These are phyloP conservation scores for Geotrichum reessii DNA, from an alignment of 1,139 yeast species.

Conservation along the genomic window DNA sequence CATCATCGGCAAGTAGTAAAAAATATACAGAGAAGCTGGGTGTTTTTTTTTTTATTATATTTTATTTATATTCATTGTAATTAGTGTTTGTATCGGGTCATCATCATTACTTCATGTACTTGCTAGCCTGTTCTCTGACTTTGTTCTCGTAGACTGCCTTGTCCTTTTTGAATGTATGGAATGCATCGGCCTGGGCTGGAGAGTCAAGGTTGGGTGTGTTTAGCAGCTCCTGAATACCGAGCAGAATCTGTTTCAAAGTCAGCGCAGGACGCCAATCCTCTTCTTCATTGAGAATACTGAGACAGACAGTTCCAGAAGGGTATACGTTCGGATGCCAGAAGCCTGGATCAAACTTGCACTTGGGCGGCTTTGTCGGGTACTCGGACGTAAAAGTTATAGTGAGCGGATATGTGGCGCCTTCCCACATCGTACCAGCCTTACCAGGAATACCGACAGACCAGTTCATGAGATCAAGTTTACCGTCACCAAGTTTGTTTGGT, in stretches of 20 bases:
- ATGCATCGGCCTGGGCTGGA: conserved; percentile 97
- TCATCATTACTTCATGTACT: conserved; percentile 43
- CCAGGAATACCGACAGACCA: conserved; percentile 99
- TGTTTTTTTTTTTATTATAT: too few relatives aligned
- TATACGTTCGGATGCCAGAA: conserved; percentile 96
- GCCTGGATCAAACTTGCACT: conserved; percentile 77
- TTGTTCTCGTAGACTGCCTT: conserved; percentile 63
- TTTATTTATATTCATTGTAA: not conserved
- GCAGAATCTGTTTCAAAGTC: conserved; percentile 78
- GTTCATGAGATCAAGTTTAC: conserved; percentile 71
- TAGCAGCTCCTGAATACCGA: conserved; percentile 89
- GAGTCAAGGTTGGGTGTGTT: conserved; percentile 90
- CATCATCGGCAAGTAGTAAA: not conserved
- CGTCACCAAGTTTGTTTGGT: conserved; percentile 72
- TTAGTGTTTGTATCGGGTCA: not conserved
- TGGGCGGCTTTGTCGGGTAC: conserved; percentile 95
- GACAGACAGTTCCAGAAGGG: conserved; percentile 93
- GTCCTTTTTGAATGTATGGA: conserved; percentile 70
- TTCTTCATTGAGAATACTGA: conserved; percentile 86
- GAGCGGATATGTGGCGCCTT: conserved; percentile 81
- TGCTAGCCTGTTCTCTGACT: conserved; percentile 76
- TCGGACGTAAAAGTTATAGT: conserved; percentile 80
- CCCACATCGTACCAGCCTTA: conserved; percentile 80
- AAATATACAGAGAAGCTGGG: not conserved
- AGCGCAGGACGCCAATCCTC: conserved; percentile 99